Conservation (phyloP, 2,329 filamentous ascomycete genomes). For the Xylariaceae sp. region DNA sequence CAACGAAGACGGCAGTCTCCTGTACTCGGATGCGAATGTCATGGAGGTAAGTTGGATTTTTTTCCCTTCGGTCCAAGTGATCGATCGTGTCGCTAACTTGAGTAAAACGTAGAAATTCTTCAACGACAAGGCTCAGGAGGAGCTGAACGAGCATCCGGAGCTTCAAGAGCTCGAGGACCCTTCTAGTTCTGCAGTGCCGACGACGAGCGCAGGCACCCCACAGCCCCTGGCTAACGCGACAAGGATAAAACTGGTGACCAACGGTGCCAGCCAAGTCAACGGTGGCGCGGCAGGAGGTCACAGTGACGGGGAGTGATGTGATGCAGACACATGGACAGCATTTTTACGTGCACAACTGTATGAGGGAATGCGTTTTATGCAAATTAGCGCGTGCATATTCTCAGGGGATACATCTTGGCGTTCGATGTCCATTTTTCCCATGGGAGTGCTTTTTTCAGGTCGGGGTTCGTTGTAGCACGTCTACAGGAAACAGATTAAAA, state of each 20-base stretch:
- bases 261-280: slow-evolving; percentile 25
- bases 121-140: slow-evolving; percentile 47
- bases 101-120: slow-evolving; percentile 51
- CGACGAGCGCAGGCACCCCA: slow-evolving; percentile 58
- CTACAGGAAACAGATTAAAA: slow-evolving; percentile 25
- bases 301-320: slow-evolving; percentile 27
- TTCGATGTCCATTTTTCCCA: slow-evolving; percentile 10
- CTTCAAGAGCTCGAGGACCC: slow-evolving; percentile 50
- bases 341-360: slow-evolving; percentile 14
- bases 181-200: slow-evolving; percentile 43
- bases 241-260: slow-evolving; percentile 60
- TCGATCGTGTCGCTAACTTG: slow-evolving; percentile 31
- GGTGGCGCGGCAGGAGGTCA: slow-evolving; percentile 19
- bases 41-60: slow-evolving; percentile 67
- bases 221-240: slow-evolving; percentile 51
- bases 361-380: slow-evolving; percentile 9
- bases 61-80: background rate
- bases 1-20: slow-evolving; percentile 89
- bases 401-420: slow-evolving; percentile 13
- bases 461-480: slow-evolving; percentile 24
- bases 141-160: slow-evolving; percentile 49
- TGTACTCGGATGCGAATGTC: slow-evolving; percentile 86
- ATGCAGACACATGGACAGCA: background rate
- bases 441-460: slow-evolving; percentile 17
- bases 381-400: slow-evolving; percentile 4